phyloP scores from a whole-genome alignment of 2,329 filamentous ascomycete genomes.

The Mollisiaceae sp. region DNA sequence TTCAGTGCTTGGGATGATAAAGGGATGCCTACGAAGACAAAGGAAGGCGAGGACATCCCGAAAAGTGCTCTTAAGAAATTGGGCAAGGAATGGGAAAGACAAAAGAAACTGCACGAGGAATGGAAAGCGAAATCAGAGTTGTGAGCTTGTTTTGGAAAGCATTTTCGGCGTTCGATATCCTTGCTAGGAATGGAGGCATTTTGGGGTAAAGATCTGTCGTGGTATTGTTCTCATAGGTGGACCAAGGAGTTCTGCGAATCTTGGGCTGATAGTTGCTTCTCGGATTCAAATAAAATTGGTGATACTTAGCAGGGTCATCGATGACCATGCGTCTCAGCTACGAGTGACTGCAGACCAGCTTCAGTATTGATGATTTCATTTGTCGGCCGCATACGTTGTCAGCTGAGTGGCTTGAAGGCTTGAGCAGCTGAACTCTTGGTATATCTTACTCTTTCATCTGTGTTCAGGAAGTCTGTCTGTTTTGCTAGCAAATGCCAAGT shows the following conservation, averaged over 20 bases:
- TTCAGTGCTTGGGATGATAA: conserved; percentile 84
- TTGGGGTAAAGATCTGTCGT: background rate
- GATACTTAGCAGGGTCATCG: background rate
- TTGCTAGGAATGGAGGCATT: conserved; percentile 5
- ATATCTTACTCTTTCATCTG: background rate
- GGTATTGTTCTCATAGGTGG: background rate
- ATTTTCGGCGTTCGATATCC: conserved; percentile 12
- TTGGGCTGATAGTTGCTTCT: background rate
- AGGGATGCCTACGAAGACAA: conserved; percentile 78
- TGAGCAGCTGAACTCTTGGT: background rate
- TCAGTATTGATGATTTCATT: background rate
- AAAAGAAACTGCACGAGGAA: conserved; percentile 83
- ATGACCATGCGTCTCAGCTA: background rate
- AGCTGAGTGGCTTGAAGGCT: conserved; percentile 5
- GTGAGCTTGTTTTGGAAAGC: conserved; percentile 15
- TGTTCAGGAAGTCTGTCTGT: background rate
- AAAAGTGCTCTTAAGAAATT: conserved; percentile 84
- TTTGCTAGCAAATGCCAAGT: background rate
- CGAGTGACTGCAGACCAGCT: background rate
- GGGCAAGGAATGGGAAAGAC: conserved; percentile 86
- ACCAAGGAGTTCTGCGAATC: background rate
- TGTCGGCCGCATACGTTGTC: background rate
- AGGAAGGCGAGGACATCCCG: conserved; percentile 77
- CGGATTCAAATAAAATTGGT: background rate
- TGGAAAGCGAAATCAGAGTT: conserved; percentile 44